Evolutionary conservation across 2,329 filamentous ascomycete species (phyloP).

Genomic region (Hypoxylon rubiginosum): DNA sequence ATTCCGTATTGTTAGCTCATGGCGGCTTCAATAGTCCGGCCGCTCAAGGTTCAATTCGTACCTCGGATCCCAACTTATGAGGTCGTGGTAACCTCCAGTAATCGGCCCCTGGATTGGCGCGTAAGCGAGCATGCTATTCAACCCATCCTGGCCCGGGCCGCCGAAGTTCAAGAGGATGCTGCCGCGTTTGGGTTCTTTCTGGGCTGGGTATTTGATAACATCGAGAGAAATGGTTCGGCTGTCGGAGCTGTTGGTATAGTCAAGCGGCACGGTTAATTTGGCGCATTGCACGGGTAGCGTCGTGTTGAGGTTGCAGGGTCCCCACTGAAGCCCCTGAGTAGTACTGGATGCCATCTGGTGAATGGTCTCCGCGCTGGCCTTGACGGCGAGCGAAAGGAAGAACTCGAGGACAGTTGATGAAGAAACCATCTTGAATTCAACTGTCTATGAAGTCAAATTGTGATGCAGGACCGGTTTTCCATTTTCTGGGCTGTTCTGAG

Average conservation of each 20-base stretch:
- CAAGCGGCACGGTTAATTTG: conserved; percentile 56
- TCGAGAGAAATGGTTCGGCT: conserved; percentile 50
- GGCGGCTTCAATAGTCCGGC: neutral
- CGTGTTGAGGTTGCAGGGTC: conserved; percentile 40
- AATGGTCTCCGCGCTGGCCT: conserved; percentile 15
- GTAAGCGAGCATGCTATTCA: conserved; percentile 36
- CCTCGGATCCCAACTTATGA: conserved; percentile 49
- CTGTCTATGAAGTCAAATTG: neutral
- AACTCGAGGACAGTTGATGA: conserved; percentile 2
- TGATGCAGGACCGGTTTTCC: neutral
- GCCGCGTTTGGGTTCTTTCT: conserved; percentile 50
- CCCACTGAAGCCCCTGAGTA: conserved; percentile 34
- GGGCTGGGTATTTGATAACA: conserved; percentile 52
- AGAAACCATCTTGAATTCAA: conserved; percentile 17
- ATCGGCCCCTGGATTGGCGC: conserved; percentile 16
- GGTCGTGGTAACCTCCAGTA: conserved; percentile 47
- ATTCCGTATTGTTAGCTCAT: conserved; percentile 4
- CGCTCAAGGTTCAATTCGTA: conserved; percentile 10
- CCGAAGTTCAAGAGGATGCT: conserved; percentile 58
- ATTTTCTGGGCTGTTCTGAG: neutral
- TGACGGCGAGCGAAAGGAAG: conserved; percentile 11
- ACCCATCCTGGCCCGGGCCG: conserved; percentile 50
- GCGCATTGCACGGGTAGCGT: conserved; percentile 51
- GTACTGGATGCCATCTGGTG: neutral
- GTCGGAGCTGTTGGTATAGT: conserved; percentile 52